phyloP scores from a whole-genome alignment of 768 basidiomycete species.

The Phaeolepiota aurea region DNA sequence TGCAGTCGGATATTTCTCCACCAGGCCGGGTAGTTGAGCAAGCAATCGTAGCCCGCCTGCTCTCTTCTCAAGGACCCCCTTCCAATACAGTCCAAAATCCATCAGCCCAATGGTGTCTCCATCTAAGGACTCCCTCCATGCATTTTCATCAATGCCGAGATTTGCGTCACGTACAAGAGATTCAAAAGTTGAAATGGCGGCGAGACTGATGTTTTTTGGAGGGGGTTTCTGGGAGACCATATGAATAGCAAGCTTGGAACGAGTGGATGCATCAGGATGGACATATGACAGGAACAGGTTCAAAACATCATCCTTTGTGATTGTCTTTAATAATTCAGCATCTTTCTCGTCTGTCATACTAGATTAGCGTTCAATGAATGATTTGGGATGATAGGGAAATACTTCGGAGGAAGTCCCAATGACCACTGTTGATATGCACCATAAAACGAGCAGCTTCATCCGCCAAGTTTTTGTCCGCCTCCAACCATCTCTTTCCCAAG shows the following conservation, averaged over 20 bases:
- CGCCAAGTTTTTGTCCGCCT: slow-evolving; percentile 80
- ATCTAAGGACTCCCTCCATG: slow-evolving; percentile 43
- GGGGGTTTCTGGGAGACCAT: slow-evolving; percentile 62
- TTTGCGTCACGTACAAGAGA: slow-evolving; percentile 36
- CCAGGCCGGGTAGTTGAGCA: slow-evolving; percentile 45
- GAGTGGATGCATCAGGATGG: slow-evolving; percentile 57
- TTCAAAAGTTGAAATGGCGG: slow-evolving; percentile 58
- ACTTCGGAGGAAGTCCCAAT: slow-evolving; percentile 84
- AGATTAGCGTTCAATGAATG: no score
- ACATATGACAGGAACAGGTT: slow-evolving; percentile 60
- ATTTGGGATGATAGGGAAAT: slow-evolving; percentile 1
- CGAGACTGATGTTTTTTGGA: slow-evolving; percentile 51
- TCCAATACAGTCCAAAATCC: slow-evolving; percentile 64
- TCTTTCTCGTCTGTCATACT: slow-evolving; percentile 58
- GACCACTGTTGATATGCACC: slow-evolving; percentile 66
- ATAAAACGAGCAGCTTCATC: slow-evolving; percentile 74
- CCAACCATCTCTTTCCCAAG: slow-evolving; percentile 74
- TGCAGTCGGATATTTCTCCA: slow-evolving; percentile 46
- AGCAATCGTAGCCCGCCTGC: slow-evolving; percentile 40
- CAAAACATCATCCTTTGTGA: slow-evolving; percentile 73
- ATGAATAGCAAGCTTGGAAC: slow-evolving; percentile 83
- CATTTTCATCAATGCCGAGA: slow-evolving; percentile 39
- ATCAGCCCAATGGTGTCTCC: slow-evolving; percentile 48
- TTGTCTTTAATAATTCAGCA: slow-evolving; percentile 47
- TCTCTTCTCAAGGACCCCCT: slow-evolving; percentile 27